These are phyloP conservation scores for Waltergamsia citrina DNA, from an alignment of 2,329 filamentous ascomycete species.

Conservation along the genomic window DNA sequence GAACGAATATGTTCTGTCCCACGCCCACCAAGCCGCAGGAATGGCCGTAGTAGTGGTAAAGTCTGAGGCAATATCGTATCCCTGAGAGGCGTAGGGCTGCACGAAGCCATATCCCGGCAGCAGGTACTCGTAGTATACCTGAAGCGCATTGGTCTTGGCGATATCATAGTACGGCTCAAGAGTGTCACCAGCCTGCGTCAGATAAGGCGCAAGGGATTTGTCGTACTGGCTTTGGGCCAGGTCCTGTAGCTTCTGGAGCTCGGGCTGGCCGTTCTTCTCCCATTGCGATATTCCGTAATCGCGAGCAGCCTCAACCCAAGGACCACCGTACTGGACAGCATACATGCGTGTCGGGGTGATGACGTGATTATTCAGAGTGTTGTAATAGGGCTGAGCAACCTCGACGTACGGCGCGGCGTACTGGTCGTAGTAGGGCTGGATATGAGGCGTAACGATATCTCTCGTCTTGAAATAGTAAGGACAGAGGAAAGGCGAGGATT, in stretches of 20 bases:
- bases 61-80: constrained; percentile 55
- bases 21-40: constrained; percentile 62
- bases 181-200: constrained; percentile 48
- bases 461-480: constrained; percentile 67
- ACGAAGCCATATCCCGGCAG: constrained; percentile 68
- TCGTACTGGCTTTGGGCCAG: constrained; percentile 60
- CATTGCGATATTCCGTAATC: constrained; percentile 63
- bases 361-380: constrained; percentile 49
- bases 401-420: constrained; percentile 82
- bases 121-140: constrained; percentile 63
- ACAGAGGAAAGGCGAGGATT: constrained; percentile 69
- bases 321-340: constrained; percentile 65
- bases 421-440: constrained; percentile 75
- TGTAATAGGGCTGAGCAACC: constrained; percentile 65
- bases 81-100: constrained; percentile 62
- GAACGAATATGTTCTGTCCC: constrained; percentile 61
- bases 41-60: constrained; percentile 62
- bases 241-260: constrained; percentile 54
- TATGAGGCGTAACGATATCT: constrained; percentile 57
- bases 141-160: constrained; percentile 50
- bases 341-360: constrained; percentile 60
- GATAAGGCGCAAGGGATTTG: constrained; percentile 60
- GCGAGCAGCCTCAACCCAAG: constrained; percentile 58
- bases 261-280: constrained; percentile 69
- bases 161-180: constrained; percentile 66